Base-by-base conservation (phyloP, 495 filamentous ascomycete genomes). In the Neurospora sp. region DNA sequence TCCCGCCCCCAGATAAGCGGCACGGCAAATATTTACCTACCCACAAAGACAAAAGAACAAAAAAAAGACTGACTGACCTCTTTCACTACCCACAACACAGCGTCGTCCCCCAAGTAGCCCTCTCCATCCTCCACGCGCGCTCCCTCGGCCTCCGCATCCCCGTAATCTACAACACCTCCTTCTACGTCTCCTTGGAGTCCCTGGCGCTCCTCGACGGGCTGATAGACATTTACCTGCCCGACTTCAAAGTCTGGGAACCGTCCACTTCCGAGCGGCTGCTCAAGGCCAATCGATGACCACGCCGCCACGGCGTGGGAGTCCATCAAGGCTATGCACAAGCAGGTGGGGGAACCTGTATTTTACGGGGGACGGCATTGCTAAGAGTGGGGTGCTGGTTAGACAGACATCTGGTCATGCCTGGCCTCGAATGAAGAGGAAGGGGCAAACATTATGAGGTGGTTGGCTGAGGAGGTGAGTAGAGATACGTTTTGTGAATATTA, bases 351-450 rank as follows among this genome's bases (percentile, higher is more conserved):
- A 94, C 75, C 79, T 94, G 20, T 89, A 87, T 78, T 94, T 95
- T 77, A 92, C 91, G 0, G 83, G 84, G 2, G 91, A 94, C 79
- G 91, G 91, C 0, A 87, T 94, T 68, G 92, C 92, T 6, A 90
- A 91, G 80, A 90, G 84, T 71, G 92, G 92, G 0, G 81, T 27
- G 27, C 78, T 95, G 0, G 80, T 94, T 1, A 82, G 92, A 41
- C 92, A 82, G 92, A 41, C 92, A 94, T 81, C 83, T 95, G 1
- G 91, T 94, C 7, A 94, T 94, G 91, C 92, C 91, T 0, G 90
- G 90, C 0, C 86, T 86, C 78, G 90, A 27, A 27, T 27, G 27
- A 90, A 74, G 85, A 86, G 27, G 91, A 94, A 77, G 89, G 90
- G 5, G 76, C 82, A 41, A 80, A 88, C 75, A 94, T 94, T 73